Base-by-base conservation (phyloP, 805 yeast species). In the Candida coleopterorum region DNA sequence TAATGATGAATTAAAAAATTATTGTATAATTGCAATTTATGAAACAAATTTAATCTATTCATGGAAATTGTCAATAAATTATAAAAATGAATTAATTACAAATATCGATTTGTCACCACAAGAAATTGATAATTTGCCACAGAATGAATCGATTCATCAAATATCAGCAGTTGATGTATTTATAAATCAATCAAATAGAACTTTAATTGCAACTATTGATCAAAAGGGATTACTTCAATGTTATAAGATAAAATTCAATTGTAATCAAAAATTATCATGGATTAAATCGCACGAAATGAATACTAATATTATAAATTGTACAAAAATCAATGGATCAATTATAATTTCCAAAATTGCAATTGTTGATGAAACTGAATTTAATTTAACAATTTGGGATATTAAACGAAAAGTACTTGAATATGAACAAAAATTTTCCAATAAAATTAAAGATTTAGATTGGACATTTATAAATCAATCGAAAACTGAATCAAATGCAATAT, bases 391-490 rank as follows among this genome's bases (percentile, higher is more conserved):
- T n/a, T 90, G 96, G 95, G 95, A 88, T 55, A 64, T 81, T 25
- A 70, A 70, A 30, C 67, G 80, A 21, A 75, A 80, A 4, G 77
- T 84, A 1, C 58, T 85, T 36, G 95, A 85, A 52, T 83, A 75
- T 47, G 67, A 64, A 29, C 78, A 76, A 45, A 38, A 43, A 2
- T 73, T 66, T 41, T 45, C 43, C 4, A 52, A 46, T 3, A 29
- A 41, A 11, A 77, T 88, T 6, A 57, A 68, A 17, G 96, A 88
- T 54, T 64, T 89, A 18, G 97, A 89, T 58, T 89, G 97, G 97
- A 84, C 95, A 0, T 74, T 81, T 36, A 78, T 63, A 5, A 57
- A 58, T 26, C 49, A 58, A 1, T 18, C 43, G 1, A 31, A 35
- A 11, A 43, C 43, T 29, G 42, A 47, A 6, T 27, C 51, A 2